Percentiles rank a stretch among this genome's conserved stretches.
These are phyloP conservation scores for Blumeria graminis DNA, from an alignment of 2,329 filamentous ascomycete species.

Conservation along the genomic window DNA sequence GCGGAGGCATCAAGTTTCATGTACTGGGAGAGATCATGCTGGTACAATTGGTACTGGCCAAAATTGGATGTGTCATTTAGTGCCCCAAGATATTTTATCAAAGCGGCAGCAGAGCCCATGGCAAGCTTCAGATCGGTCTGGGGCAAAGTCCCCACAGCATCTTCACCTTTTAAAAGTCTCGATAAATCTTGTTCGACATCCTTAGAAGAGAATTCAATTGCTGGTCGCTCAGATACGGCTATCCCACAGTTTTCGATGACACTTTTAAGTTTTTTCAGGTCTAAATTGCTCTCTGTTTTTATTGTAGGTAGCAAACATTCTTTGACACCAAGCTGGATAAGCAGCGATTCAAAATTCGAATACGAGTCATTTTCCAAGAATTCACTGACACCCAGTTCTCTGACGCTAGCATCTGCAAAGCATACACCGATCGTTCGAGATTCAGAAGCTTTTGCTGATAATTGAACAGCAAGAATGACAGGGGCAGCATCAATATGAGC, in stretches of 20 bases:
- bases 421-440: conserved; percentile 78
- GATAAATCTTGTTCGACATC: conserved; percentile 93
- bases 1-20: conserved; percentile 97
- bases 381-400: conserved; percentile 88
- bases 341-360: conserved; percentile 87
- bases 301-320: conserved; percentile 78
- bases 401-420: conserved; percentile 89
- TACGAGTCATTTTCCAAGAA: conserved; percentile 98
- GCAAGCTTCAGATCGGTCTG: conserved; percentile 86
- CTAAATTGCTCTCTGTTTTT: conserved; percentile 58
- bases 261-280: conserved; percentile 62
- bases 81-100: conserved; percentile 85
- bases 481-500: conserved; percentile 75
- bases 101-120: conserved; percentile 78
- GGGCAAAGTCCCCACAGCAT: conserved; percentile 49
- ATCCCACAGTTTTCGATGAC: conserved; percentile 87
- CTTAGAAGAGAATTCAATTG: conserved; percentile 56
- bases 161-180: conserved; percentile 67
- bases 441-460: conserved; percentile 68
- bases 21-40: conserved; percentile 87
- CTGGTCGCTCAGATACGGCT: conserved; percentile 59
- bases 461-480: conserved; percentile 86
- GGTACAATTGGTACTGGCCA: conserved; percentile 89
- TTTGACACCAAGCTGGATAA: conserved; percentile 89
- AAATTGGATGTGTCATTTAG: conserved; percentile 87